Percentiles rank a stretch among this genome's conserved stretches.
Conservation (phyloP, 2,329 filamentous ascomycete genomes). For the Paecilomyces sp. region DNA sequence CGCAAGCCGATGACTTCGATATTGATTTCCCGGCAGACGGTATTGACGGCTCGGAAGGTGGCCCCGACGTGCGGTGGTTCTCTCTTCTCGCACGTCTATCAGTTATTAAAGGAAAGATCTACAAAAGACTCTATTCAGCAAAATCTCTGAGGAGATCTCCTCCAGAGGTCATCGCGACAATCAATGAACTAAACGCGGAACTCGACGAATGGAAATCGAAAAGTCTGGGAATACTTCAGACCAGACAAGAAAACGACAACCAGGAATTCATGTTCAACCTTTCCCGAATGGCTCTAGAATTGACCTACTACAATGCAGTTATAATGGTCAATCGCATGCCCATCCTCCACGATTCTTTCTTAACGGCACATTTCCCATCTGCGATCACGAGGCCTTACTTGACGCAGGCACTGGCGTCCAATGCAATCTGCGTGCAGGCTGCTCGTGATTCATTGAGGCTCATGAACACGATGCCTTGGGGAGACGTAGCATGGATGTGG, state of each 20-base stretch:
- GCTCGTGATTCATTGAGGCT: slow-evolving; percentile 84
- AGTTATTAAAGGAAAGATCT: slow-evolving; percentile 83
- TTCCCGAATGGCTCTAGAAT: slow-evolving; percentile 83
- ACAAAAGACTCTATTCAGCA: slow-evolving; percentile 80
- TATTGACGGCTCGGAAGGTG: slow-evolving; percentile 76
- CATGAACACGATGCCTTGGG: slow-evolving; percentile 88
- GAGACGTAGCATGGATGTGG: slow-evolving; percentile 91
- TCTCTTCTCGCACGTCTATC: slow-evolving; percentile 85
- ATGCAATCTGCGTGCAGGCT: slow-evolving; percentile 78
- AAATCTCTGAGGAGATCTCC: slow-evolving; percentile 80
- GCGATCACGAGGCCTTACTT: slow-evolving; percentile 32
- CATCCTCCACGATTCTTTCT: slow-evolving; percentile 84
- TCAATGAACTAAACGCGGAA: slow-evolving; percentile 77
- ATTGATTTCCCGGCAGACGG: slow-evolving; percentile 83
- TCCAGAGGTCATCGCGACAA: slow-evolving; percentile 80
- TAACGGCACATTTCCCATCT: slow-evolving; percentile 76
- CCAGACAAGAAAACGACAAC: slow-evolving; percentile 81
- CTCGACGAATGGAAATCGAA: slow-evolving; percentile 87
- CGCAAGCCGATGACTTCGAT: slow-evolving; percentile 76
- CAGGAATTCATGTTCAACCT: slow-evolving; percentile 81
- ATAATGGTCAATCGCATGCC: slow-evolving; percentile 97
- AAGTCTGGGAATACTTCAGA: slow-evolving; percentile 80
- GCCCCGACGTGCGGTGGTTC: slow-evolving; percentile 85
- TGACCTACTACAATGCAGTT: slow-evolving; percentile 92
- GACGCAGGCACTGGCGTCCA: slow-evolving; percentile 72